Evolutionary conservation across 805 yeast species (phyloP).

Genomic region (Kregervanrija fluxuum): DNA sequence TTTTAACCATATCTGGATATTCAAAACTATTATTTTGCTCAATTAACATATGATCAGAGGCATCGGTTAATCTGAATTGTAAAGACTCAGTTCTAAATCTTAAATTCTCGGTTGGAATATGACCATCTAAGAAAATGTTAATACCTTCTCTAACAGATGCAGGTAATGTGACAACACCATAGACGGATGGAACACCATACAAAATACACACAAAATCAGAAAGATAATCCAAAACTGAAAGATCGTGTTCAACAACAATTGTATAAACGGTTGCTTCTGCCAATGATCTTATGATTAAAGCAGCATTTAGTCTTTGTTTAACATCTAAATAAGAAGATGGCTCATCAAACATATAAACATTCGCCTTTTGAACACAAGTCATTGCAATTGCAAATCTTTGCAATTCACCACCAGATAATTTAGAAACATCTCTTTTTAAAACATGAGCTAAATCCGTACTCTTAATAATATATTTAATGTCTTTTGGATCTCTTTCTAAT

Average conservation of each 20-base stretch:
- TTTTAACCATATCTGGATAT: conserved; percentile 79
- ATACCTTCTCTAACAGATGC: conserved; percentile 98
- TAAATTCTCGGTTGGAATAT: conserved; percentile 92
- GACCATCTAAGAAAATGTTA: conserved; percentile 96
- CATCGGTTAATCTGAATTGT: conserved; percentile 89
- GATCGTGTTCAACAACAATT: conserved; percentile 97
- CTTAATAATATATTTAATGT: conserved; percentile 55
- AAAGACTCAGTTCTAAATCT: conserved; percentile 94
- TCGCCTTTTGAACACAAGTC: conserved; percentile 92
- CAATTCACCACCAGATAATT: conserved; percentile 96
- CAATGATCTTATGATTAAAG: conserved; percentile 83
- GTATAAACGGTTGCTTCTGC: conserved; percentile 73
- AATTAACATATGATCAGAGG: conserved; percentile 64
- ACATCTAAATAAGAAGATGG: conserved; percentile 98
- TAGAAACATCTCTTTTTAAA: conserved; percentile 78
- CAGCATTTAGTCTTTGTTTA: conserved; percentile 97
- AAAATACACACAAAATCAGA: conserved; percentile 95
- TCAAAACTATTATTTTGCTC: conserved; percentile 74
- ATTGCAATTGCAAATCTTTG: conserved; percentile 97
- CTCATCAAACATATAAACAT: conserved; percentile 98
- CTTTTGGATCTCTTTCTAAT: conserved; percentile 48
- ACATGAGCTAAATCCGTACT: conserved; percentile 71
- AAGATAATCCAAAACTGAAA: conserved; percentile 92
- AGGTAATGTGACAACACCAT: conserved; percentile 97
- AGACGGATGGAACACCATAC: conserved; percentile 97